Evolutionary conservation across 768 basidiomycete species (phyloP), one percentile per base, ranked within the genome.

Genomic region (Rhodotorula graminis): DNA sequence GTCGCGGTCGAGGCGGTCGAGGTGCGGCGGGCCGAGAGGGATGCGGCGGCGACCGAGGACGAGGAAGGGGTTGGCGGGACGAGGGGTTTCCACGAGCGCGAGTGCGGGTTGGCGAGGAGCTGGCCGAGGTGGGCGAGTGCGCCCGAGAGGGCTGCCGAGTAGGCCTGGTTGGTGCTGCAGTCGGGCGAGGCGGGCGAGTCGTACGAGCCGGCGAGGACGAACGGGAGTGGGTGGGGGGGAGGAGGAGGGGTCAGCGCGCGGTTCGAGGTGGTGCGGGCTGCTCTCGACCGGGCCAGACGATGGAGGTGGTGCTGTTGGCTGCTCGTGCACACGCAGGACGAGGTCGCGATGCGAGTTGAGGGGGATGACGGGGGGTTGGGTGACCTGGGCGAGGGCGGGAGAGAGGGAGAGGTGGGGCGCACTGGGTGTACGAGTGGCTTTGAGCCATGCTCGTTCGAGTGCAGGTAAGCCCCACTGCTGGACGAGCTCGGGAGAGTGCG

Each of bases 151-250:
- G 59, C 12, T n/a, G 49, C 14, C 1, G 66, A 52, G 66, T 67
- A 67, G 59, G 66, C 40, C 19, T 40, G 21, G 60, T 21, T 53
- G 2, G 58, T 52, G 42, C 66, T 67, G 66, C 16, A 23, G 23
- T 27, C 19, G 18, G 16, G 25, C 8, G 12, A 15, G 14, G 42
- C 50, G 25, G n/a, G 31, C 15, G 33, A 15, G 37, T 15, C 25
- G 40, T 21, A 6, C 27, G 37, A 31, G 52, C 3, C 3, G 16
- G 27, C 16, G n/a, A 23, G 9, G 56, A n/a, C n/a, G n/a, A 14
- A 10, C 27, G 46, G 6, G 31, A n/a, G n/a, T 15, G 44, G n/a
- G 5, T 12, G 46, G 33, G 29, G 57, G 25, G 14, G 57, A 23
- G 57, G 37, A 57, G 18, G 56, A 29, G 21, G 53, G 7, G 47